Percentiles rank a stretch among this genome's conserved stretches.
These are phyloP conservation scores for Grifola frondosa DNA, from an alignment of 1,284 basidiomycete species.

Conservation along the genomic window DNA sequence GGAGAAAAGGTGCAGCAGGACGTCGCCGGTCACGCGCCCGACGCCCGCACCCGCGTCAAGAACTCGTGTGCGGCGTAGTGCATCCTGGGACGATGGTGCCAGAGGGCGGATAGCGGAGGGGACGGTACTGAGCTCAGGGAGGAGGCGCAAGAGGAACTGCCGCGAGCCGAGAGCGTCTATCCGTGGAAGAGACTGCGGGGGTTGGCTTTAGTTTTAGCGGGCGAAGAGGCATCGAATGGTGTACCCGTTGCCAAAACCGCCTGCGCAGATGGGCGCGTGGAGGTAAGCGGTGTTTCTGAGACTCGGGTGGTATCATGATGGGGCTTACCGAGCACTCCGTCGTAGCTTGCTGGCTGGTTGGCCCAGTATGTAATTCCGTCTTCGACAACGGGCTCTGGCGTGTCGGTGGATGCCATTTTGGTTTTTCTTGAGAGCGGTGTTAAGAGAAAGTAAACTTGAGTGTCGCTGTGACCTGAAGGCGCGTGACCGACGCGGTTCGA, in stretches of 20 bases:
- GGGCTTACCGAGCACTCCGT: slow-evolving; percentile 64
- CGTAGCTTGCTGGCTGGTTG: slow-evolving; percentile 66
- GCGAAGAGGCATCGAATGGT: slow-evolving; percentile 12
- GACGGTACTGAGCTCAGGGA: slow-evolving; percentile 77
- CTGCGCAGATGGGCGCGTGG: slow-evolving; percentile 31
- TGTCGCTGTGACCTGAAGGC: neutral
- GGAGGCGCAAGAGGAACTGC: slow-evolving; percentile 77
- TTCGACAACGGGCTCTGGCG: slow-evolving; percentile 49
- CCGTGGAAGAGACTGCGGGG: slow-evolving; percentile 77
- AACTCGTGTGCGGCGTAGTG: slow-evolving; percentile 56
- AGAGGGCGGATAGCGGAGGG: slow-evolving; percentile 58
- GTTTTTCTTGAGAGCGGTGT: neutral
- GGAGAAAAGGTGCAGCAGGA: slow-evolving; percentile 80
- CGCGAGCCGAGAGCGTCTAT: slow-evolving; percentile 88
- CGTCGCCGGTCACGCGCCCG: slow-evolving; percentile 84
- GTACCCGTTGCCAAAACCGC: slow-evolving; percentile 73
- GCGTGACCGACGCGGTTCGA: slow-evolving; percentile 5
- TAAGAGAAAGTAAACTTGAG: neutral
- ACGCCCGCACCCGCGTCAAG: slow-evolving; percentile 92
- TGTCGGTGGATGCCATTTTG: neutral
- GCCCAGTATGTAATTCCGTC: slow-evolving; percentile 80
- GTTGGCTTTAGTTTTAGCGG: slow-evolving; percentile 7
- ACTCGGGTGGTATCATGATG: no score
- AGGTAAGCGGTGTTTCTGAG: no score
- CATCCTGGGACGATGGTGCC: slow-evolving; percentile 11